A percentile compares a stretch with the other conserved stretches of the same genome.
These are phyloP conservation scores for Corylus avellana DNA, from an alignment of 306 rosid genomes.

Conservation along the genomic window DNA sequence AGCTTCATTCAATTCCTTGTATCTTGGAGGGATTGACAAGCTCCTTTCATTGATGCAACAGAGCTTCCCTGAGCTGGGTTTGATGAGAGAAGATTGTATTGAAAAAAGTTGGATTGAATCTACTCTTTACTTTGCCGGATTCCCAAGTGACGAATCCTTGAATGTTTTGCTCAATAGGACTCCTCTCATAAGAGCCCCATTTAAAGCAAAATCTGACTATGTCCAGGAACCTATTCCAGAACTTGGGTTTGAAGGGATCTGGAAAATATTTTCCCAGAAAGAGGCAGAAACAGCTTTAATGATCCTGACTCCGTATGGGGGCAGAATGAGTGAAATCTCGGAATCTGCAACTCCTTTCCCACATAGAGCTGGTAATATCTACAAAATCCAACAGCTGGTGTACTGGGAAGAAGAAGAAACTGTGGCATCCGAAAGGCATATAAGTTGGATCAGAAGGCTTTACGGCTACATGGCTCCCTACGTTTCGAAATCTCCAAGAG, in stretches of 20 bases:
- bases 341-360: slow-evolving; percentile 22
- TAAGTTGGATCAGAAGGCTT: slow-evolving; percentile 8
- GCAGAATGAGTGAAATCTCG: slow-evolving; percentile 22
- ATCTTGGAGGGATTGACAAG: slow-evolving; percentile 16
- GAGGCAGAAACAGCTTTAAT: slow-evolving; percentile 5
- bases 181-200: background rate
- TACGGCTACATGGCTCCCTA: slow-evolving; percentile 5
- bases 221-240: slow-evolving; percentile 25
- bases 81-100: slow-evolving; percentile 1
- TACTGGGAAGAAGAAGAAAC: slow-evolving; percentile 13
- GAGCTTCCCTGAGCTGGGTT: slow-evolving; percentile 22
- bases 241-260: slow-evolving; percentile 14
- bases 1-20: slow-evolving; percentile 27
- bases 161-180: slow-evolving; percentile 33
- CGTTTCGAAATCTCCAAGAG: slow-evolving; percentile 6
- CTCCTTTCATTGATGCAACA: slow-evolving; percentile 23
- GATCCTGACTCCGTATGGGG: slow-evolving; percentile 25
- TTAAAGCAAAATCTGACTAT: slow-evolving; percentile 39
- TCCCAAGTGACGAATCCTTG: background rate
- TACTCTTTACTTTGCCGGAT: slow-evolving; percentile 2
- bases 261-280: slow-evolving; percentile 13
- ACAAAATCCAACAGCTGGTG: slow-evolving; percentile 17
- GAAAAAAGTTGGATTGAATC: slow-evolving; percentile 39
- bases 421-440: background rate
- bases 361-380: slow-evolving; percentile 25